Evolutionary conservation across 805 yeast genomes (phyloP), one percentile per base, ranked within the genome.

Genomic region (Saccharomycopsis javanensis): DNA sequence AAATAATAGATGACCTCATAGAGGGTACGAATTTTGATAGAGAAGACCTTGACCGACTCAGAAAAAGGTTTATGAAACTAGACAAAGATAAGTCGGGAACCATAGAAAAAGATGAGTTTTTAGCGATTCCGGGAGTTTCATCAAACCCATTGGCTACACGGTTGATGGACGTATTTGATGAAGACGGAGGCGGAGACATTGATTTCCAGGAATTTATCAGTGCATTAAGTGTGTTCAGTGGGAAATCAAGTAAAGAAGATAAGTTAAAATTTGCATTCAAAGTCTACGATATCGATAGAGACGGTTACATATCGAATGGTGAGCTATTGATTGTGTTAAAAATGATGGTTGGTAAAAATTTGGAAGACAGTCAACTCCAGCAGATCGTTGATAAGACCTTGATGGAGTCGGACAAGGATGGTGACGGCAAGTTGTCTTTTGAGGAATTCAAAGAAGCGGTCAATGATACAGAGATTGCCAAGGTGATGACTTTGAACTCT

Each of bases 371-470:
- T 28, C 96, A 94, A 66, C 76, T 94, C 57, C 99, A 94, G 69
- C 98, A 95, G 70, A 81, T 94, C 55, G 97, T 92, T n/a, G 98
- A 94, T 69, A 83, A 95, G 70, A 90, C 99, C 0, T 90, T 95
- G 62, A 81, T 89, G 82, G 97, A 92, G 68, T 91, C 89, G 54
- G 98, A 91, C 66, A 65, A 69, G 30, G 96, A 91, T 64, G 91
- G 92, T 1, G 97, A 90, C 66, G 96, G 96, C 0, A 81, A 79
- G 64, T 72, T 94, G 60, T 83, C 85, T 60, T 94, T 90, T 67
- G 89, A 81, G 37, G 99, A 94, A 75, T 94, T 94, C 70, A 81
- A 81, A 63, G 77, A 76, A 55, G 88, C 89, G 0, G 77, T 75
- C 20, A 77, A 75, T 60, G 74, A 74, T 8, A 80, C 82, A 4